Base-by-base conservation (phyloP, 2,329 filamentous ascomycete genomes). In the Penicillium crustosum region DNA sequence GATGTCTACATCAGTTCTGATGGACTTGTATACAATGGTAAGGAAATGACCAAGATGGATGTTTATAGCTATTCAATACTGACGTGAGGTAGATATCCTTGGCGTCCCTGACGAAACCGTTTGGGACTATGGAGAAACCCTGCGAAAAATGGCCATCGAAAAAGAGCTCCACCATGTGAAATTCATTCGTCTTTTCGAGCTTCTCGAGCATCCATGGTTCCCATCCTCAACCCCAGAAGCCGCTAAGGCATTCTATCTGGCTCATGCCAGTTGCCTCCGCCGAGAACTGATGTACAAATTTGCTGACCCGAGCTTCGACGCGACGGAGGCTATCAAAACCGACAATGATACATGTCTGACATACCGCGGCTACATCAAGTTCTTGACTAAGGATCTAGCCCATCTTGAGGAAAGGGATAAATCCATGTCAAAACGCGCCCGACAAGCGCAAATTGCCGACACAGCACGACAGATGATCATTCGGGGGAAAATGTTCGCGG, bases 1-100 rank as follows among this genome's bases (percentile, higher is more conserved):
- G 67, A 76, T 39, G 66, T 79, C 2, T 69, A 73, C 53, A 78
- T 80, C 39, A 73, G 71, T 33, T 78, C 77, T 0, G 78, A 80
- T 54, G 78, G 78, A 0, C 68, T 79, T 2, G 73, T 78, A 2
- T 79, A 73, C 53, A 75, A 75, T 56, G 68, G 69, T 70, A 55
- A 36, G 49, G 38, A 23, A 6, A 33, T 3, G 4, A 1, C 6
- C n/a, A 6, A 12, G 1, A 17, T 2, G 0, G 3, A 9, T 19
- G 0, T 8, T 13, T 4, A 19, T 1, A n/a, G 29, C 0, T 7
- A 27, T 3, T n/a, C 9, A 10, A 29, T 39, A 49, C 39, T 53
- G 23, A 41, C 12, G 9, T 33, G 2, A 2, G 3, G 2, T 9
- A 69, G 77, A 79, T 60, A 66, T 80, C 0, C 63, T 80, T 2